Evolutionary conservation across 345 rosid genomes (phyloP).

Genomic region (Raphanus raphanistrum): DNA sequence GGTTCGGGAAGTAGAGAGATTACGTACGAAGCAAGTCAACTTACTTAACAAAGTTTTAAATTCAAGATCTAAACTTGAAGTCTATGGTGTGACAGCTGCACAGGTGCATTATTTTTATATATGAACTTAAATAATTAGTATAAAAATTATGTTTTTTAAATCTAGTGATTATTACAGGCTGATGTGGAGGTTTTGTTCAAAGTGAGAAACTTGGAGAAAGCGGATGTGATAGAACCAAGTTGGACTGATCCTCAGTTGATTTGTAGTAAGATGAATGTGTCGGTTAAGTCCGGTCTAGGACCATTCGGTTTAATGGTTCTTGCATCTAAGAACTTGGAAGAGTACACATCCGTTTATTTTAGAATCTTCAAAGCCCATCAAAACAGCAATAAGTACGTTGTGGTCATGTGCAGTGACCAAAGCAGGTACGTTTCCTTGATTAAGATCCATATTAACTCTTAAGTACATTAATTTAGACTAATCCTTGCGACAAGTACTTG

Average conservation of each 20-base stretch:
- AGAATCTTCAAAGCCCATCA: constrained; percentile 53
- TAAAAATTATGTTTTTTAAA: background rate
- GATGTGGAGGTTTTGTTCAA: constrained; percentile 67
- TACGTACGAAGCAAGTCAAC: constrained; percentile 41
- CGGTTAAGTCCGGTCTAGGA: constrained; percentile 53
- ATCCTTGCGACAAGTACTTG: background rate
- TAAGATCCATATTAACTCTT: background rate
- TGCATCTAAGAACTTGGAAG: constrained; percentile 57
- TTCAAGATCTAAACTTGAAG: constrained; percentile 46
- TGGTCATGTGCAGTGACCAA: constrained; percentile 91
- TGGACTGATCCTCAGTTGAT: constrained; percentile 58
- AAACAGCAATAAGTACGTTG: constrained; percentile 45
- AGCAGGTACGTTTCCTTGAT: constrained; percentile 46
- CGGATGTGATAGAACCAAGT: constrained; percentile 48
- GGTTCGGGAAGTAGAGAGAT: constrained; percentile 54
- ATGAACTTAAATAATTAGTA: background rate
- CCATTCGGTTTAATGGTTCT: constrained; percentile 75
- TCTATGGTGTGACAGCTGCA: constrained; percentile 59
- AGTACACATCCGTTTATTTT: constrained; percentile 66
- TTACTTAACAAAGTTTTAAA: constrained; percentile 39
- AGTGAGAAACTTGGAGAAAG: constrained; percentile 44
- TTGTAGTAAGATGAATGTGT: constrained; percentile 52
- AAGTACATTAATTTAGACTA: background rate
- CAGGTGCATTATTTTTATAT: constrained; percentile 45
- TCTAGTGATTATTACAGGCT: constrained; percentile 46